A percentile compares a stretch with the other conserved stretches of the same genome.
phyloP scores from a whole-genome alignment of 768 basidiomycete species.

The Leucosporidium scottii region DNA sequence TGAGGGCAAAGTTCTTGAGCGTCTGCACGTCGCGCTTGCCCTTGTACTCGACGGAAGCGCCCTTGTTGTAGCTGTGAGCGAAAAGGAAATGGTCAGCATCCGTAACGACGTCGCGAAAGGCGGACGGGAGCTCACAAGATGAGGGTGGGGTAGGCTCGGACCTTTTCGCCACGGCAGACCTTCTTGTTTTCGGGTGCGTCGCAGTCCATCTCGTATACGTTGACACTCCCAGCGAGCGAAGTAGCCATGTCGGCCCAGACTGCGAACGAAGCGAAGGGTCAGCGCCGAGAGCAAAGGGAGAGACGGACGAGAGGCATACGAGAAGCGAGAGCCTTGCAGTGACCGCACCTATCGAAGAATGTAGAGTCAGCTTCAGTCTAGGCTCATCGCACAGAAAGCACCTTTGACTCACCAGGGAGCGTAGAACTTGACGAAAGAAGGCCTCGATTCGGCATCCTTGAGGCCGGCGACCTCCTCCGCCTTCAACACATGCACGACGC shows the following conservation, averaged over 20 bases:
- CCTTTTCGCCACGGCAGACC: constrained; percentile 59
- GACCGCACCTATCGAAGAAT: constrained; percentile 58
- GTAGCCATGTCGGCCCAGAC: constrained; percentile 69
- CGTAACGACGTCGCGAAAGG: background rate
- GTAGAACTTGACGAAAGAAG: constrained; percentile 69
- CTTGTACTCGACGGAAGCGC: constrained; percentile 62
- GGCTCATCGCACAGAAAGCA: background rate
- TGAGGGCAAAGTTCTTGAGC: constrained; percentile 65
- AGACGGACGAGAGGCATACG: constrained; percentile 39
- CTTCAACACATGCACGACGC: constrained; percentile 4
- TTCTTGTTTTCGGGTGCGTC: constrained; percentile 54
- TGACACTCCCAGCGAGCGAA: constrained; percentile 62
- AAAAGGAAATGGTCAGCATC: background rate
- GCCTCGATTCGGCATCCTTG: constrained; percentile 43
- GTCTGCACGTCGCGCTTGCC: constrained; percentile 65
- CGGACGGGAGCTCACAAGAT: constrained; percentile 50
- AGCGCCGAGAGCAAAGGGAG: background rate
- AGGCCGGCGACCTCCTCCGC: background rate
- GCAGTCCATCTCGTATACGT: constrained; percentile 81
- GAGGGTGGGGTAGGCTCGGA: constrained; percentile 79
- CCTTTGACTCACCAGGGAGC: constrained; percentile 74
- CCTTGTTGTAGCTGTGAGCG: constrained; percentile 47
- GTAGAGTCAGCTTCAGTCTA: background rate
- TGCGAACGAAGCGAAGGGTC: constrained; percentile 33
- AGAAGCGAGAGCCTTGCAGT: constrained; percentile 88